phyloP scores from a whole-genome alignment of 2,329 filamentous ascomycete species.

The Fusarium proliferatum region DNA sequence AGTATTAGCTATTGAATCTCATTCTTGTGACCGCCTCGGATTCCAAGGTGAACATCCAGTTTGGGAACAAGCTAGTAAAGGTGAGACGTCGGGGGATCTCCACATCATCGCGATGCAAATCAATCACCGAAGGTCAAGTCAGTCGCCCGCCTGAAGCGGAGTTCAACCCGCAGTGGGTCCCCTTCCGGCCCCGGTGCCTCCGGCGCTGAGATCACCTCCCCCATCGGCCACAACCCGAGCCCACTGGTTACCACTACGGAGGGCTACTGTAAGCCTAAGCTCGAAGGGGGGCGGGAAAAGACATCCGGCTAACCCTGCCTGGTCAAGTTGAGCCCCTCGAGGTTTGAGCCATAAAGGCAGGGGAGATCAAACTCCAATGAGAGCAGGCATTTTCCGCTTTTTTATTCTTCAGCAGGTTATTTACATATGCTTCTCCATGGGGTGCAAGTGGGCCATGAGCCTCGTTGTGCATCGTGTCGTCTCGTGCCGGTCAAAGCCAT shows the following conservation, averaged over 20 bases:
- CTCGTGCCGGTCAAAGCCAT: slow-evolving; percentile 39
- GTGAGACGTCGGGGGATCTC: slow-evolving; percentile 29
- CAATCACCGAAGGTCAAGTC: slow-evolving; percentile 38
- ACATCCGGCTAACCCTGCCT: slow-evolving; percentile 33
- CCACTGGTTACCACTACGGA: slow-evolving; percentile 22
- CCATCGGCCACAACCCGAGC: slow-evolving; percentile 45
- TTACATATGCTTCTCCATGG: slow-evolving; percentile 27
- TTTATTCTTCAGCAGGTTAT: slow-evolving; percentile 4
- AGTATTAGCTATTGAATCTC: neutral
- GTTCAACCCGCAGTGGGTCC: slow-evolving; percentile 35
- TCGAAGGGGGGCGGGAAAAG: slow-evolving; percentile 40
- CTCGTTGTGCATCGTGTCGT: slow-evolving; percentile 14
- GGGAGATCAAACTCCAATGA: slow-evolving; percentile 1
- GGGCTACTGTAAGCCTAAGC: neutral
- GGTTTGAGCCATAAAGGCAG: slow-evolving; percentile 3
- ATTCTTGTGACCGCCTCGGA: slow-evolving; percentile 26
- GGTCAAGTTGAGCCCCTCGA: slow-evolving; percentile 12
- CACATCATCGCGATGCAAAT: slow-evolving; percentile 39
- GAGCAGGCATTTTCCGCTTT: neutral
- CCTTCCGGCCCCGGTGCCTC: slow-evolving; percentile 37
- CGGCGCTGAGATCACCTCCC: slow-evolving; percentile 34
- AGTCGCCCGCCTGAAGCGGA: slow-evolving; percentile 39
- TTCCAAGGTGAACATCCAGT: slow-evolving; percentile 31
- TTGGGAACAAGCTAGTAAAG: slow-evolving; percentile 21
- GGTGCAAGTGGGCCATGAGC: slow-evolving; percentile 31